Base-by-base conservation (phyloP, 2,329 filamentous ascomycete species). In the Dothidotthia symphoricarpi region DNA sequence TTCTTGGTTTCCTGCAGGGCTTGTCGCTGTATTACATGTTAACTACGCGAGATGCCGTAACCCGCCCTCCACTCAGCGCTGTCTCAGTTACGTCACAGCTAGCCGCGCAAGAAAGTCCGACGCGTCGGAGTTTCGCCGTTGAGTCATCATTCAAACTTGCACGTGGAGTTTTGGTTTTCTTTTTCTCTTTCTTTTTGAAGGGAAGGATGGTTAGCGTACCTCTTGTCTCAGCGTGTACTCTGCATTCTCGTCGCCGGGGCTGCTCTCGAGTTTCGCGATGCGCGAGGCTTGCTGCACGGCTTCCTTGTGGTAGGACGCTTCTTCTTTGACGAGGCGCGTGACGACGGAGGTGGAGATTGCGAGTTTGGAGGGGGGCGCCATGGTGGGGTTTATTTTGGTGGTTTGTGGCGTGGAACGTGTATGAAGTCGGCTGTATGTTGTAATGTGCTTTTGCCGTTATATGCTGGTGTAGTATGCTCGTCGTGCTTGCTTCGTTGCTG, bases 231-330 rank as follows among this genome's bases (percentile, higher is more conserved):
- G 59, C 50, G 82, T 76, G 60, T 80, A 96, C 51, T 86, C 82
- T 33, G 78, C 81, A 68, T 96, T 95, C 53, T 82, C 81, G 45
- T 86, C 85, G 7, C 78, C 76, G 36, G 78, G 74, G 12, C 67
- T 70, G 3, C 69, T 65, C 53, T 85, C 81, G 29, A 95, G 75
- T 63, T 82, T 80, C 64, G 78, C 71, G 49, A 94, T 78, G 39
- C 85, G 80, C 45, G 78, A 76, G 55, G 86, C 76, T 64, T 97
- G 90, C 49, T 83, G 75, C 48, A 78, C 73, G 14, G 90, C 77
- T 68, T 98, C 93, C 63, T 85, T 85, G 74, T 90, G 85, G 72
- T 98, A 97, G 57, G 84, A 91, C 26, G 78, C 75, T 68, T 96
- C 88, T 69, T 98, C 93, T 69, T 95, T 96, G 51, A 95, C 80